Evolutionary conservation across 2,329 filamentous ascomycete species (phyloP), one percentile per base, ranked within the genome.

Genomic region (Aureobasidium lini): DNA sequence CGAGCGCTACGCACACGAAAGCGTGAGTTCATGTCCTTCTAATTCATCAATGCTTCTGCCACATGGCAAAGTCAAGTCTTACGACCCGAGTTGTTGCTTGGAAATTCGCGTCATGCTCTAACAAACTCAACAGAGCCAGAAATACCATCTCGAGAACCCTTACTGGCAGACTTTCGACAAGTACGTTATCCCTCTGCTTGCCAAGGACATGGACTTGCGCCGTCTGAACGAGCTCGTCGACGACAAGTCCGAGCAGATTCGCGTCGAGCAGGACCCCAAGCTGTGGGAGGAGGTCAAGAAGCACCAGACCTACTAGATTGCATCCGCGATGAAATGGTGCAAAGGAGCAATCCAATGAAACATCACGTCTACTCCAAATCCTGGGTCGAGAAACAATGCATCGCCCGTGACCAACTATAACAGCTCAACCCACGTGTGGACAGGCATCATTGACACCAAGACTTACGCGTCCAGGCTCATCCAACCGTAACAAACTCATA

Each of bases 131-230:
- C 62, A 73, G 72, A 69, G 65, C 31, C 73, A 75, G 57, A 73
- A 75, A 60, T 77, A 76, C 65, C 75, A 79, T 61, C 70, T 78
- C 7, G 72, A 75, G 67, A 88, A 88, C 72, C 85, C 85, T 0
- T 88, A 88, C 77, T 88, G 85, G 85, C 81, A 88, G 76, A 88
- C 86, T 0, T 89, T 90, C 66, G 86, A 89, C 70, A 84, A 85
- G 6, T 89, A 89, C 66, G 86, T 90, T 32, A 77, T 84, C 49
- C 87, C 87, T 2, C 69, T 90, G 60, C 73, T 90, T 53, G 86
- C 84, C 65, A 80, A 79, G 69, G 78, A 81, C 8, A 89, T 89
- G 85, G 87, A 90, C 70, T 70, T 90, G 62, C 76, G 85, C 57
- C 76, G 87, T 47, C 80, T 83, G 63, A 83, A 88, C 70, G 87